phyloP scores from a whole-genome alignment of 306 rosid species.

The Nissolia schottii region DNA sequence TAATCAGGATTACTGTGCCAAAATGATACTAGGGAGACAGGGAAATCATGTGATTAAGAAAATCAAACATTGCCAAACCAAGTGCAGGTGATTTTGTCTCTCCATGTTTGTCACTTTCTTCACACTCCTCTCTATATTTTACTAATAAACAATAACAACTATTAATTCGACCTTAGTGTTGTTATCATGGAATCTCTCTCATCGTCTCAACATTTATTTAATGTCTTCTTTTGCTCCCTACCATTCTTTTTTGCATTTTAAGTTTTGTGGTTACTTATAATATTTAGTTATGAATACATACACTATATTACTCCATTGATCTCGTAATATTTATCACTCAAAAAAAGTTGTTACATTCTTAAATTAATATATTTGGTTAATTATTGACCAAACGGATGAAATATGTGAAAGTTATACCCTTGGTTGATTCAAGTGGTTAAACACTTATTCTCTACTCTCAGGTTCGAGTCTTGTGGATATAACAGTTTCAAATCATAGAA shows the following conservation, averaged over 20 bases:
- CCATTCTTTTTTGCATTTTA: not conserved
- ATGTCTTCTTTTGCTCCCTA: not conserved
- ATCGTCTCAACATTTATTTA: not conserved
- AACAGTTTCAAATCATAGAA: not conserved
- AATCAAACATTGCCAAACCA: slow-evolving; percentile 29
- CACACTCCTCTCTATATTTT: not conserved
- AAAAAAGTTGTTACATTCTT: too few species aligned
- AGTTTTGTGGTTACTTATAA: not conserved
- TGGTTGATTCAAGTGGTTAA: too few species aligned
- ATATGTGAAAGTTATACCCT: too few species aligned
- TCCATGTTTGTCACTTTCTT: slow-evolving; percentile 27
- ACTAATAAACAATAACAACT: slow-evolving; percentile 1
- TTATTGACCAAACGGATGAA: too few species aligned
- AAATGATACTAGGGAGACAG: slow-evolving; percentile 38
- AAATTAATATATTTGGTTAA: too few species aligned
- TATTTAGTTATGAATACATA: not conserved
- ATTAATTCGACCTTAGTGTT: not conserved
- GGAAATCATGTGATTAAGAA: slow-evolving; percentile 39
- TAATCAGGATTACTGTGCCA: slow-evolving; percentile 31
- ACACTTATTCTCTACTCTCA: too few species aligned
- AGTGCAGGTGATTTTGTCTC: slow-evolving; percentile 31
- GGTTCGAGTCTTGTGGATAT: too few species aligned
- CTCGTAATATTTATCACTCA: too few species aligned
- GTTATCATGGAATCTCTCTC: slow-evolving; percentile 11
- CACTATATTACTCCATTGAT: not conserved